A percentile compares a stretch with the other conserved stretches of the same genome.
These are phyloP conservation scores for Phaeotremella fagi DNA, from an alignment of 768 basidiomycete genomes.

Conservation along the genomic window DNA sequence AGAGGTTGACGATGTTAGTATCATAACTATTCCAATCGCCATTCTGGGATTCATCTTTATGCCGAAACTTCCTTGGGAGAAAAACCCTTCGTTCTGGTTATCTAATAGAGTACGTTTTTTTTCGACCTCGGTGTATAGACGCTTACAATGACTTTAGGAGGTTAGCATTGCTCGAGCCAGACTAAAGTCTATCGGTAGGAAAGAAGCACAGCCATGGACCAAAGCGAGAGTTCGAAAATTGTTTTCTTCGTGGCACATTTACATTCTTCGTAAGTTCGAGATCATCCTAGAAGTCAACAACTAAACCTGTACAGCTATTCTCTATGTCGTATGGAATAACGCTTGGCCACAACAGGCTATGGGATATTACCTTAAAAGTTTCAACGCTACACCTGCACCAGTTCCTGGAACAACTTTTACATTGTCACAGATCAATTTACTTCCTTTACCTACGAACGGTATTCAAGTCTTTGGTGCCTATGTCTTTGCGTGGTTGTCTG, in stretches of 20 bases:
- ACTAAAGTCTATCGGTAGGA: slow-evolving; percentile 15
- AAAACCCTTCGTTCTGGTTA: background rate
- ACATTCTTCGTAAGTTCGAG: slow-evolving; percentile 17
- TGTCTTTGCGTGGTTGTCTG: slow-evolving; percentile 28
- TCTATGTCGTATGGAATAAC: slow-evolving; percentile 23
- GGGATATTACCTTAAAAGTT: slow-evolving; percentile 33
- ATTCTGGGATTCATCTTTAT: slow-evolving; percentile 21
- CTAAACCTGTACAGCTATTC: background rate
- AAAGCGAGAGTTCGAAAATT: slow-evolving; percentile 13
- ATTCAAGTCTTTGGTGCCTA: slow-evolving; percentile 23
- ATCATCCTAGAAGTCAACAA: background rate
- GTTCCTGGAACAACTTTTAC: slow-evolving; percentile 28
- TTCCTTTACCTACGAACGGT: slow-evolving; percentile 22
- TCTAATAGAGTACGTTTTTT: slow-evolving; percentile 3
- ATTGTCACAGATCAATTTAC: slow-evolving; percentile 1
- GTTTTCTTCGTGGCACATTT: slow-evolving; percentile 33
- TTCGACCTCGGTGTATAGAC: slow-evolving; percentile 18
- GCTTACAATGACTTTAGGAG: slow-evolving; percentile 23
- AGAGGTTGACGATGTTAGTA: slow-evolving; percentile 1
- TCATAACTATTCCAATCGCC: slow-evolving; percentile 19
- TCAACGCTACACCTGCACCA: slow-evolving; percentile 13
- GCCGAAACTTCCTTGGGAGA: slow-evolving; percentile 24
- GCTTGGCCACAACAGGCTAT: slow-evolving; percentile 14
- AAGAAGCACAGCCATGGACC: slow-evolving; percentile 10
- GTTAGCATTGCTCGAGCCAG: slow-evolving; percentile 20